Evolutionary conservation across 208 protist genomes (phyloP), one percentile per base, ranked within the genome.

Genomic region (Naegleria gruberi): DNA sequence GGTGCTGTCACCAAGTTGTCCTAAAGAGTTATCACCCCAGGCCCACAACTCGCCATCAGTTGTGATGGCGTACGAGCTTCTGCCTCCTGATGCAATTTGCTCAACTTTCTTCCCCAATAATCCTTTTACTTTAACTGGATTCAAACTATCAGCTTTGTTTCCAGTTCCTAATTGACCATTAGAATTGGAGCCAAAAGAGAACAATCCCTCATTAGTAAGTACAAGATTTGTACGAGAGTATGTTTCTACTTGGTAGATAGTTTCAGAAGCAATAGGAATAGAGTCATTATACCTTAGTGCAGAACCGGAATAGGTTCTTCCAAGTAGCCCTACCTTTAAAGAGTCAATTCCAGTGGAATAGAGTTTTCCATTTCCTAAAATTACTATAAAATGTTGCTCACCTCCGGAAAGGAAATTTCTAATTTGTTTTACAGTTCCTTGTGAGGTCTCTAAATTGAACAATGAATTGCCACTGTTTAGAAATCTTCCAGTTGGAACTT

Each of bases 121-220:
- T n/a, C 46, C 46, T 34, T 34, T 10, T 15, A 91, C 46, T 43
- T 34, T 34, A 19, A 34, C 26, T 10, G 90, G 86, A 90, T 17
- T 90, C 15, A 51, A 19, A 37, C 26, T 10, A 87, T 30, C 10
- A 19, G 86, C 86, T 26, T 12, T 85, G n/a, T 77, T 77, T 41
- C 90, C 90, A 37, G 12, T 55, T 37, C 90, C 90, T n/a, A 91
- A 30, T 81, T 91, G 87, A 41, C 90, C 87, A 43, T 91, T 57
- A 12, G 40, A 37, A 89, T 90, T 90, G n/a, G 90, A 19, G 7
- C 90, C 90, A 46, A 91, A 91, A 8, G 12, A 40, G 65, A 90
- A 91, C 34, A 91, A 73, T 10, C 89, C 89, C 37, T 89, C 30
- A 19, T 90, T n/a, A 45, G 89, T 82, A 1, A 90, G 89, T 1